Percentiles rank a stretch among this genome's conserved stretches.
These are phyloP conservation scores for Noccaea bulbosa DNA, from an alignment of 345 rosid genomes.

Conservation along the genomic window DNA sequence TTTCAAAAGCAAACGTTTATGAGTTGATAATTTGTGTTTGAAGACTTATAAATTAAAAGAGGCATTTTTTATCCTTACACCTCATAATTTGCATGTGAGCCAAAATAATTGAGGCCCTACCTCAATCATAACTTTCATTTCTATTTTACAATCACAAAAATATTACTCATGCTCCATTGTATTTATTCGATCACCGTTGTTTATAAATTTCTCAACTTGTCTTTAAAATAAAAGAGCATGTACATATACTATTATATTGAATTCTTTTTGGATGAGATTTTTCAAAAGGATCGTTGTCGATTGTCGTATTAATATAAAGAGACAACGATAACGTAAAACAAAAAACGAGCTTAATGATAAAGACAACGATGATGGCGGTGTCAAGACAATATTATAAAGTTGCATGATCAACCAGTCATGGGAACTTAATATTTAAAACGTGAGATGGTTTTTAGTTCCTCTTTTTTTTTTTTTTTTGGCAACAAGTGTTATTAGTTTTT, in stretches of 20 bases:
- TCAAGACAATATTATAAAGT: slow-evolving; percentile 28
- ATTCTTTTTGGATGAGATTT: slow-evolving; percentile 1
- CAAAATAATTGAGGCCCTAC: slow-evolving; percentile 49
- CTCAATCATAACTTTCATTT: slow-evolving; percentile 40
- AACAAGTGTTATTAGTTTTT: too few relatives aligned
- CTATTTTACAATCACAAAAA: slow-evolving; percentile 16
- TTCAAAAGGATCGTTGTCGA: slow-evolving; percentile 40
- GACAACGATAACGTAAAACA: slow-evolving; percentile 34
- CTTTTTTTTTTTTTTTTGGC: too few relatives aligned
- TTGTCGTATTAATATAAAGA: slow-evolving; percentile 34
- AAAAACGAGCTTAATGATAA: slow-evolving; percentile 34
- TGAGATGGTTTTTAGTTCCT: not conserved
- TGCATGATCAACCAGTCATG: slow-evolving; percentile 27
- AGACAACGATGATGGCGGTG: slow-evolving; percentile 38
- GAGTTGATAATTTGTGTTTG: slow-evolving; percentile 35
- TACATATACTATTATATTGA: slow-evolving; percentile 17
- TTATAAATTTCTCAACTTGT: slow-evolving; percentile 27
- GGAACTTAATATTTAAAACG: slow-evolving; percentile 11
- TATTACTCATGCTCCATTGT: slow-evolving; percentile 14
- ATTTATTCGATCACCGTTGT: slow-evolving; percentile 26
- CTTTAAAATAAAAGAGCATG: slow-evolving; percentile 18
- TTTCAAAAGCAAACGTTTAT: slow-evolving; percentile 35
- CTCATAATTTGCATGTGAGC: slow-evolving; percentile 47
- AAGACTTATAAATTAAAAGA: slow-evolving; percentile 12
- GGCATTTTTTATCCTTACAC: slow-evolving; percentile 41